Percentiles rank a stretch among this genome's conserved stretches.
Conservation (phyloP, 192 early-diverging fungal genomes). For the Obelidium mucronatum region DNA sequence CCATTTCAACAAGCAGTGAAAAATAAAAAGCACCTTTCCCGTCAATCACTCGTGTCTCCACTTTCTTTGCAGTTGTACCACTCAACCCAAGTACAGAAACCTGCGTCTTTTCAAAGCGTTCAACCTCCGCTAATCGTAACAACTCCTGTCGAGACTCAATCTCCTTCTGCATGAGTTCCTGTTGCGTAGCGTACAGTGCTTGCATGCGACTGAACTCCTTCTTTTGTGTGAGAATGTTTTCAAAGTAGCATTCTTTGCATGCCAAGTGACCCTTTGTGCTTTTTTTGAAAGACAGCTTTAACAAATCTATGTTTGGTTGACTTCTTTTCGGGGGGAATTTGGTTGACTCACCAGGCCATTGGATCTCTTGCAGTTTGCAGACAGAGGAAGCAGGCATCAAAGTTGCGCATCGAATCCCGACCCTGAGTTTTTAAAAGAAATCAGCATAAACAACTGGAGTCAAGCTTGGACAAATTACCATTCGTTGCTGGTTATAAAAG, state of each 20-base stretch:
- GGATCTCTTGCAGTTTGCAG: constrained; percentile 78
- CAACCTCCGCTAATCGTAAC: constrained; percentile 59
- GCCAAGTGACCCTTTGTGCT: constrained; percentile 78
- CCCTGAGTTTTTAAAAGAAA: too few species aligned
- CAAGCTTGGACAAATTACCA: not conserved
- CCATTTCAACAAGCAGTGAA: too few species aligned
- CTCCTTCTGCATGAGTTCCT: constrained; percentile 53
- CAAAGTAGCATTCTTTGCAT: constrained; percentile 89
- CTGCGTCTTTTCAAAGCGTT: constrained; percentile 73
- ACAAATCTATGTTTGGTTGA: too few species aligned
- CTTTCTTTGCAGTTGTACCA: constrained; percentile 9
- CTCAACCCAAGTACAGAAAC: constrained; percentile 45
- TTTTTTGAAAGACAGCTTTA: constrained; percentile 9
- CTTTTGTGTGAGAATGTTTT: constrained; percentile 86
- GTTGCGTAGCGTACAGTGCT: constrained; percentile 50
- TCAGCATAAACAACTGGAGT: not conserved
- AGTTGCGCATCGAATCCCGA: constrained; percentile 80
- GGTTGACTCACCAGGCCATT: constrained; percentile 69
- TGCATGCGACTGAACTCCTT: constrained; percentile 73
- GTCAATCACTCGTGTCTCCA: constrained; percentile 39
- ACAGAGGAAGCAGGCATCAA: constrained; percentile 90
- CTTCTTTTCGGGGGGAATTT: too few species aligned
- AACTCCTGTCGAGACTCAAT: constrained; percentile 50
- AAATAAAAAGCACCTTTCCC: constrained; percentile 14
- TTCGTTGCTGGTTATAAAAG: constrained; percentile 23